Evolutionary conservation across 2,329 filamentous ascomycete species (phyloP).

Genomic region (Byssochlamys sp.): DNA sequence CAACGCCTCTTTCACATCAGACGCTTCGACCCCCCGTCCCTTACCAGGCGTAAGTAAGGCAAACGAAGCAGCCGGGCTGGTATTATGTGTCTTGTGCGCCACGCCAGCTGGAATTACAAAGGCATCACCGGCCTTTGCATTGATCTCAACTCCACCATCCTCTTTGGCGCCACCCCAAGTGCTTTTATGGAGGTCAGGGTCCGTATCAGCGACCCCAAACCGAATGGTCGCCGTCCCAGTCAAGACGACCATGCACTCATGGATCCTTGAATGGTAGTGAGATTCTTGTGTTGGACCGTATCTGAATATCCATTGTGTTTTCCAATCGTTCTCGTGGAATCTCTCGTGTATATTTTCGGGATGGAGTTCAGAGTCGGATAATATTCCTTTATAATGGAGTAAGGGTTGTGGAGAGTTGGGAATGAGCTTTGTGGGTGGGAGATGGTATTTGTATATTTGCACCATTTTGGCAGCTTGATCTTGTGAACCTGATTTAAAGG

Average conservation of each 20-base stretch:
- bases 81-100: slow-evolving; percentile 46
- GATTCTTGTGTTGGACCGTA: slow-evolving; percentile 47
- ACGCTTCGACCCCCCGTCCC: slow-evolving; percentile 25
- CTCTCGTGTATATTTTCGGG: slow-evolving; percentile 32
- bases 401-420: slow-evolving; percentile 46
- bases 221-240: slow-evolving; percentile 45
- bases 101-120: slow-evolving; percentile 51
- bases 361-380: slow-evolving; percentile 19
- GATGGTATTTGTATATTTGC: slow-evolving; percentile 16
- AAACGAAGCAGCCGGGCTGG: slow-evolving; percentile 30
- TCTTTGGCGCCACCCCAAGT: slow-evolving; percentile 22
- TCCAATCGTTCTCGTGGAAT: slow-evolving; percentile 44
- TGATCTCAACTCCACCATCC: slow-evolving; percentile 40
- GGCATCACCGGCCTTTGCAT: slow-evolving; percentile 45
- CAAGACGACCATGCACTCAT: slow-evolving; percentile 51
- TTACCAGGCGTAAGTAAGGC: slow-evolving; percentile 38
- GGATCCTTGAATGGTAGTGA: slow-evolving; percentile 49
- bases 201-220: slow-evolving; percentile 44
- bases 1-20: slow-evolving; percentile 27
- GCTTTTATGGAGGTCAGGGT: background rate
- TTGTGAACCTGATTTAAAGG: background rate
- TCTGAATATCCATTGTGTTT: slow-evolving; percentile 48
- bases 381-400: slow-evolving; percentile 43
- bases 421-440: slow-evolving; percentile 38
- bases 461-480: background rate